phyloP scores from a whole-genome alignment of 1,284 basidiomycete genomes.

The Violaceomyces palustris region DNA sequence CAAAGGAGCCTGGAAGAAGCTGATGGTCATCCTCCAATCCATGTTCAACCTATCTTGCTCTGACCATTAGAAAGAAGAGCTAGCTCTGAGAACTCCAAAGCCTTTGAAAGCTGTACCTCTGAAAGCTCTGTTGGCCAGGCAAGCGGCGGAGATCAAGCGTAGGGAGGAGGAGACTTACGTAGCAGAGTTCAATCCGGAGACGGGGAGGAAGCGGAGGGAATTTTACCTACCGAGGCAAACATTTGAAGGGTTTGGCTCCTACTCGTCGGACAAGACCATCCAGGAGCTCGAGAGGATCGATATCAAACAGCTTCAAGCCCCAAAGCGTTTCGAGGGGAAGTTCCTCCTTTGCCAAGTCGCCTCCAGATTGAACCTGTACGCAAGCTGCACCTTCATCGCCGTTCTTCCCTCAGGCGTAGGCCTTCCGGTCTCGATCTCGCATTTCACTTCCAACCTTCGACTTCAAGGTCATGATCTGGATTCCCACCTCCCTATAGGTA shows the following conservation, averaged over 20 bases:
- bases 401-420: constrained; percentile 27
- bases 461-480: constrained; percentile 23
- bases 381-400: constrained; percentile 38
- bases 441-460: constrained; percentile 41
- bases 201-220: constrained; percentile 9
- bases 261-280: constrained; percentile 28
- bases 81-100: constrained; percentile 14
- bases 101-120: constrained; percentile 37
- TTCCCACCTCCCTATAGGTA: constrained; percentile 36
- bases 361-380: constrained; percentile 37
- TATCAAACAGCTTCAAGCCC: constrained; percentile 30
- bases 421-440: constrained; percentile 39
- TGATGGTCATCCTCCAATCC: background rate
- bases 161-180: constrained; percentile 23
- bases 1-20: no score
- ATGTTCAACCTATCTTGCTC: no score
- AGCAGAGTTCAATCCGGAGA: constrained; percentile 10
- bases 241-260: constrained; percentile 36
- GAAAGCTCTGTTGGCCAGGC: constrained; percentile 37
- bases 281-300: constrained; percentile 17
- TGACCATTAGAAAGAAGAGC: constrained; percentile 11
- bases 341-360: constrained; percentile 43
- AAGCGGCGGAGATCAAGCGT: constrained; percentile 38
- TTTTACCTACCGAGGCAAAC: constrained; percentile 39
- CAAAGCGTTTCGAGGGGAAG: constrained; percentile 20